phyloP scores from a whole-genome alignment of 2,329 filamentous ascomycete genomes.

The Arachnomyces sp. region DNA sequence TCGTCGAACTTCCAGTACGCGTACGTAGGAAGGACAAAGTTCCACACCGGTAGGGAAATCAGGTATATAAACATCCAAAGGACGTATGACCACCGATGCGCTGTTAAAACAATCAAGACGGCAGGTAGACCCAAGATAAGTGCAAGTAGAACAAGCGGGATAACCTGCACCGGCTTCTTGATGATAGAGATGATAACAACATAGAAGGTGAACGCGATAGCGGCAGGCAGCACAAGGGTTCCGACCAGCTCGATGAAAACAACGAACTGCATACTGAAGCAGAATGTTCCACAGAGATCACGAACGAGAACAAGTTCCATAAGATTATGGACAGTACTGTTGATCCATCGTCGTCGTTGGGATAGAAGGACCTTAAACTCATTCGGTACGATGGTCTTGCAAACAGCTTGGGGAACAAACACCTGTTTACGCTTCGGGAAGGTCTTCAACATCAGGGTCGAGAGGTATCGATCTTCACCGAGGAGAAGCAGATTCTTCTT shows the following conservation, averaged over 20 bases:
- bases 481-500: constrained; percentile 91
- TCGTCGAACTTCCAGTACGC: constrained; percentile 99
- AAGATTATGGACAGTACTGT: constrained; percentile 96
- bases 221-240: constrained; percentile 87
- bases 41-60: constrained; percentile 88
- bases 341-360: constrained; percentile 96
- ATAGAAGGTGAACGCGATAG: constrained; percentile 95
- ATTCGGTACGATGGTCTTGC: constrained; percentile 95
- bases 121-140: constrained; percentile 91
- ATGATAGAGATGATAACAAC: constrained; percentile 84
- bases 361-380: constrained; percentile 86
- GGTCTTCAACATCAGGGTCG: constrained; percentile 94
- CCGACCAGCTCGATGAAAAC: constrained; percentile 92
- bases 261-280: constrained; percentile 99
- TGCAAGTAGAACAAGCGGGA: constrained; percentile 79
- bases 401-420: constrained; percentile 95
- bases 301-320: constrained; percentile 95
- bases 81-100: constrained; percentile 85
- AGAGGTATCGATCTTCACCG: constrained; percentile 90
- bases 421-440: constrained; percentile 99
- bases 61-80: constrained; percentile 97
- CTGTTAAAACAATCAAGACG: constrained; percentile 83
- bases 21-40: constrained; percentile 88
- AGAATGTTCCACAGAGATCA: constrained; percentile 96
- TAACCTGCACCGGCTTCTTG: constrained; percentile 66